Evolutionary conservation across 306 rosid genomes (phyloP), one percentile per base, ranked within the genome.

Genomic region (Lathyrus sativus): DNA sequence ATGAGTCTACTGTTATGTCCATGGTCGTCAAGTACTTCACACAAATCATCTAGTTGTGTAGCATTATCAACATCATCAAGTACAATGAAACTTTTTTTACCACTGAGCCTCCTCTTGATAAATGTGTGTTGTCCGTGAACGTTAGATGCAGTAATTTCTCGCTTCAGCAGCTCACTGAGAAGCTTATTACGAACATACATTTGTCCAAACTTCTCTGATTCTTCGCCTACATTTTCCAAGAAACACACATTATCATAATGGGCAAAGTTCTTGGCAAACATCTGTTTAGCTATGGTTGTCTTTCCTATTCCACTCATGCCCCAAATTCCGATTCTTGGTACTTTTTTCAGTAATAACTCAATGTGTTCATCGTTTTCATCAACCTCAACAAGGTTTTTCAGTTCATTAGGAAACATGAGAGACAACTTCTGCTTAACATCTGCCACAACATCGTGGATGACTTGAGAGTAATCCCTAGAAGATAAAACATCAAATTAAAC

Each of bases 271-370:
- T 78, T 67, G 41, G 44, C 55, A 61, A 67, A 78, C 2, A 72
- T 43, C n/a, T 11, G 54, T 38, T 2, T 60, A 2, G 71, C 78
- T 48, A 72, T 8, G 5, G 83, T 74, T 33, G 69, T 61, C 53
- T 72, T 72, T 1, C 76, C 76, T 18, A 35, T 72, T 0, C 76
- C 69, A 1, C 74, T 60, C 72, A 78, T 78, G 14, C 83, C 83
- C 69, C 76, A 79, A 24, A 79, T 64, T 24, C 83, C 83, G 49
- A 79, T 45, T 14, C 26, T 56, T 11, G 49, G 17, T 14, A 1
- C 10, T 0, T 1, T 11, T 61, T 61, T 3, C 11, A 65, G 13
- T 1, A 67, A 26, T 9, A 2, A 31, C 11, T 67, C 75, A n/a
- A 72, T 45, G 9, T 4, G 0, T 9, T 14, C 8, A 8, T 2